phyloP scores from a whole-genome alignment of 257 asterid genomes.

The Solanum commersonii region DNA sequence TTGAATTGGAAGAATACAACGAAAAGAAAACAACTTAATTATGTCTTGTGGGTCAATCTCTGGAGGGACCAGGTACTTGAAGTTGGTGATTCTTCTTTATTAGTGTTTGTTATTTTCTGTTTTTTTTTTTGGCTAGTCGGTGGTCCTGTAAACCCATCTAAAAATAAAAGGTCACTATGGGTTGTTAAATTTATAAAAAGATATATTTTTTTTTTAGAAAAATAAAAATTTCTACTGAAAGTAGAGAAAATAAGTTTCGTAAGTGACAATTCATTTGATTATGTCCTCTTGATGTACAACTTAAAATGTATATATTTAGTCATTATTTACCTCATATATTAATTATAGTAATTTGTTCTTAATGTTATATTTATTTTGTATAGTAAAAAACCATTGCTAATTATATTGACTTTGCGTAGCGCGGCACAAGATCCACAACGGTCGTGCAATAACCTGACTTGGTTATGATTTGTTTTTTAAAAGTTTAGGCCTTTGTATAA shows the following conservation, averaged over 20 bases:
- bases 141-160: not conserved
- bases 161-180: not conserved
- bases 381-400: not conserved
- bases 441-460: not conserved
- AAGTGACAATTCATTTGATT: too few species aligned
- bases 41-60: not conserved
- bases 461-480: not conserved
- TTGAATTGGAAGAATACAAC: not conserved
- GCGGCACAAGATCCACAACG: not conserved
- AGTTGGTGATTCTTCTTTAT: slow-evolving; percentile 15
- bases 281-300: not conserved
- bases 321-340: not conserved
- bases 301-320: not conserved
- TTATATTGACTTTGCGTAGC: not conserved
- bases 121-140: not conserved
- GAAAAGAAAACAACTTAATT: not conserved
- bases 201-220: too few species aligned
- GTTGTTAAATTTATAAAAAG: not conserved
- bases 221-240: too few species aligned
- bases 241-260: too few species aligned
- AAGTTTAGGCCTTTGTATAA: not conserved
- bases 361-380: not conserved
- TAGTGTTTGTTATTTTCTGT: not conserved
- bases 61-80: slow-evolving; percentile 29
- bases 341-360: not conserved